Evolutionary conservation across 345 rosid species (phyloP).

Genomic region (Barbarea vulgaris): DNA sequence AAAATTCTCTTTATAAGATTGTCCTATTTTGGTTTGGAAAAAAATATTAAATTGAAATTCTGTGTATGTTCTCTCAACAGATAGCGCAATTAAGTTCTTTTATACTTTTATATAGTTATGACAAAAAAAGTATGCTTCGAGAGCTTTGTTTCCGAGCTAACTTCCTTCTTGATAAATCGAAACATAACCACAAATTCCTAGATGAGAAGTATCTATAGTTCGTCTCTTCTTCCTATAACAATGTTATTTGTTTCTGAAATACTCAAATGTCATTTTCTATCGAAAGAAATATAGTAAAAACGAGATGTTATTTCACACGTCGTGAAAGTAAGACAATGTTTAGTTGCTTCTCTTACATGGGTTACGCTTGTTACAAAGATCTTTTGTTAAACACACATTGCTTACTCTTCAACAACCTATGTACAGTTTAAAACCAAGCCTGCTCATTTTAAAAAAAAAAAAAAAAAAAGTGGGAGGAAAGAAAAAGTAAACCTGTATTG

Average conservation of each 20-base stretch:
- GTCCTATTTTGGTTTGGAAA: neutral
- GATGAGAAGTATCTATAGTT: neutral
- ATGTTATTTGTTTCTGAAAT: neutral
- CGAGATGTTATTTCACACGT: slow-evolving; percentile 4
- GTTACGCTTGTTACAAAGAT: slow-evolving; percentile 37
- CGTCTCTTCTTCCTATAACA: neutral
- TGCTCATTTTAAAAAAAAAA: slow-evolving; percentile 12
- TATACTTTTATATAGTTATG: slow-evolving; percentile 29
- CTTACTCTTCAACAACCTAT: slow-evolving; percentile 41
- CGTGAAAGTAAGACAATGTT: slow-evolving; percentile 15
- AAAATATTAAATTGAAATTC: slow-evolving; percentile 23
- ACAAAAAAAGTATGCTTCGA: slow-evolving; percentile 38
- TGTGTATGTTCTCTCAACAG: slow-evolving; percentile 47
- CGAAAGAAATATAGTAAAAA: neutral
- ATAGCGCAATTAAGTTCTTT: slow-evolving; percentile 55
- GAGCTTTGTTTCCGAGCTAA: slow-evolving; percentile 47
- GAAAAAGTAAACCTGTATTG: slow-evolving; percentile 31
- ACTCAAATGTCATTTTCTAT: neutral
- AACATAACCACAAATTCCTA: neutral
- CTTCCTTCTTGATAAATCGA: slow-evolving; percentile 48
- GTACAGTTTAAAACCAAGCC: slow-evolving; percentile 36
- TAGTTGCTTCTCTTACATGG: slow-evolving; percentile 32
- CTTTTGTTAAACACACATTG: slow-evolving; percentile 37
- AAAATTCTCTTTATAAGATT: no score
- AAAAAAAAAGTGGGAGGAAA: slow-evolving; percentile 21